These are phyloP conservation scores for Trichosporon sp. DNA, from an alignment of 1,284 basidiomycete species.

Conservation along the genomic window DNA sequence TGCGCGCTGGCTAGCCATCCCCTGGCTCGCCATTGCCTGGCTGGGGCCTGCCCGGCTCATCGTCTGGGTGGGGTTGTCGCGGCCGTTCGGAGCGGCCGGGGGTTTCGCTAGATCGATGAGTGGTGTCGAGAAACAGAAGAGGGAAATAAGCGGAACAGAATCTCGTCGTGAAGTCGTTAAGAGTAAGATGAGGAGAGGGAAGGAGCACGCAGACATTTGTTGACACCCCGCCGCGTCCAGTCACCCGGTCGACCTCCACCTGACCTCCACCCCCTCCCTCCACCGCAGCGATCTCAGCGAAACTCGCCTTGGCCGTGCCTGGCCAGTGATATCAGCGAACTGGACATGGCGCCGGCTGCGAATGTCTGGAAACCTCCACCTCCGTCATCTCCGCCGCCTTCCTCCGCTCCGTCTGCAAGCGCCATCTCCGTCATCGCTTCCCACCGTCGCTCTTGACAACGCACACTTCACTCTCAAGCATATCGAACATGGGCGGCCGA, in stretches of 20 bases:
- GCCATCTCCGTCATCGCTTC: not conserved
- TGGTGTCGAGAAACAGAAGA: too few species aligned
- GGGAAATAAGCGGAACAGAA: too few species aligned
- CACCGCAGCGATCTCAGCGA: not conserved
- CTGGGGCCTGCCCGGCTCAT: not conserved
- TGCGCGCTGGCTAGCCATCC: not conserved
- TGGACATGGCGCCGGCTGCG: too few species aligned
- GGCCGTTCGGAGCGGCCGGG: too few species aligned
- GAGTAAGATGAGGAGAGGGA: not conserved
- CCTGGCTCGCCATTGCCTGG: not conserved
- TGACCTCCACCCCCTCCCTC: not conserved
- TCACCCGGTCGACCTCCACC: not conserved
- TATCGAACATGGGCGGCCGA: constrained; percentile 14
- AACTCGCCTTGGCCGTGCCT: not conserved
- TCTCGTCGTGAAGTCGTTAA: too few species aligned
- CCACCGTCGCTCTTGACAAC: not conserved
- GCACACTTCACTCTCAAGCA: not conserved
- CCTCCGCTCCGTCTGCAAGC: not conserved
- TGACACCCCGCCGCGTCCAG: not conserved
- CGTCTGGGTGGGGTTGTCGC: too few species aligned
- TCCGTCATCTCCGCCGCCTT: not conserved
- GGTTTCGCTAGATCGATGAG: too few species aligned
- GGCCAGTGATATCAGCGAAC: not conserved
- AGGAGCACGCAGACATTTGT: not conserved
- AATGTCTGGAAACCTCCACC: not conserved